A percentile compares a stretch with the other conserved stretches of the same genome.
These are phyloP conservation scores for Suhomyces choctaworum DNA, from an alignment of 1,139 yeast genomes.

Conservation along the genomic window DNA sequence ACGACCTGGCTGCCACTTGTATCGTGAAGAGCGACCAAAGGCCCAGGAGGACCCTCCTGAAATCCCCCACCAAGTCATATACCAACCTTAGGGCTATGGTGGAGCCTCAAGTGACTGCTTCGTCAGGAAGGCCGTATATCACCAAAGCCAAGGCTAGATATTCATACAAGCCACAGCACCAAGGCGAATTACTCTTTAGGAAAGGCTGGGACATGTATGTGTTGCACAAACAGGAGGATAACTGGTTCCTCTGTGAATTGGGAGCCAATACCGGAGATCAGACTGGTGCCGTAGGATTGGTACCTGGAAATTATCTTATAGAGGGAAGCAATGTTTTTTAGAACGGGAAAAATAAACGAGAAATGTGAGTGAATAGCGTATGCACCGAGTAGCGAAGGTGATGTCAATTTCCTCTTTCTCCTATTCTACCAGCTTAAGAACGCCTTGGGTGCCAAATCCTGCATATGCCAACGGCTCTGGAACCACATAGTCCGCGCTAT, in stretches of 20 bases:
- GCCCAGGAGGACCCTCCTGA: constrained; percentile 13
- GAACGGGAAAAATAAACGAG: not conserved
- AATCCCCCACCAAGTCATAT: constrained; percentile 27
- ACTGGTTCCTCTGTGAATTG: constrained; percentile 88
- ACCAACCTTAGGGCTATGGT: constrained; percentile 33
- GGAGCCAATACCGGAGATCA: constrained; percentile 49
- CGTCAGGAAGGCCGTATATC: constrained; percentile 53
- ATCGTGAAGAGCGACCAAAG: constrained; percentile 15
- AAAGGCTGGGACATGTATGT: constrained; percentile 76
- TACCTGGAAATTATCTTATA: constrained; percentile 73
- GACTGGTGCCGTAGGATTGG: constrained; percentile 61
- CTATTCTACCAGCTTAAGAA: too few species aligned
- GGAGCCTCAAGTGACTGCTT: constrained; percentile 30
- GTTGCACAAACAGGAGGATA: constrained; percentile 76
- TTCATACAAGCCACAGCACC: constrained; percentile 71
- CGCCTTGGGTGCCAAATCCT: too few species aligned
- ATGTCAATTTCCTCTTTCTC: too few species aligned
- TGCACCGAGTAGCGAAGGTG: not conserved
- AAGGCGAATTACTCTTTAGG: constrained; percentile 74
- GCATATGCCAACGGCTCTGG: too few species aligned
- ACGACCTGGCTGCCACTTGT: constrained; percentile 19
- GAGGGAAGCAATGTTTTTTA: constrained; percentile 18
- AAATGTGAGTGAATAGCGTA: not conserved
- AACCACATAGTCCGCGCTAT: too few species aligned
- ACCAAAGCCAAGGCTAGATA: constrained; percentile 67